phyloP scores from a whole-genome alignment of 2,329 filamentous ascomycete species.

The Pestalotiopsis sp. region DNA sequence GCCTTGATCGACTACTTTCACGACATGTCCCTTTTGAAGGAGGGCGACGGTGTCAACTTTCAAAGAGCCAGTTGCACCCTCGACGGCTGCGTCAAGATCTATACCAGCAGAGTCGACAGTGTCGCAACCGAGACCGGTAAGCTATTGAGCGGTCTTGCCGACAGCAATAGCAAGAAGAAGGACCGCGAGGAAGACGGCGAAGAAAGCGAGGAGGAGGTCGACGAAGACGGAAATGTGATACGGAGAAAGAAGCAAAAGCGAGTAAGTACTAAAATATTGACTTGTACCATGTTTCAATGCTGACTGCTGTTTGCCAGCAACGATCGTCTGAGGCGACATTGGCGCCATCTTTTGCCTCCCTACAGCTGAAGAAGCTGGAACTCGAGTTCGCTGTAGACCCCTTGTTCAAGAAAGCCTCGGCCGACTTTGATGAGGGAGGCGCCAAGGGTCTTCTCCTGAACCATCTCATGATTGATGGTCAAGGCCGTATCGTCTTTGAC shows the following conservation, averaged over 20 bases:
- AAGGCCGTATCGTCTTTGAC: conserved; percentile 95
- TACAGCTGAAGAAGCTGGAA: conserved; percentile 97
- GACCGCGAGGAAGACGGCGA: conserved; percentile 69
- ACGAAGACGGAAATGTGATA: conserved; percentile 60
- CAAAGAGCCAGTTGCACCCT: conserved; percentile 97
- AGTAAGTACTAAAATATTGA: conserved; percentile 47
- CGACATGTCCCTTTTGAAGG: conserved; percentile 95
- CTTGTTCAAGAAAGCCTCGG: conserved; percentile 98
- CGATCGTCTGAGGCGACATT: conserved; percentile 92
- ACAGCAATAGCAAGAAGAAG: conserved; percentile 79
- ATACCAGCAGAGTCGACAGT: conserved; percentile 96
- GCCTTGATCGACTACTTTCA: conserved; percentile 99
- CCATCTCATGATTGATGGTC: conserved; percentile 91
- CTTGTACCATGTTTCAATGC: conserved; percentile 16
- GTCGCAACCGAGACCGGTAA: conserved; percentile 97
- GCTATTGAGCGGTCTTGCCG: conserved; percentile 87
- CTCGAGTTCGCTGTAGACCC: conserved; percentile 96
- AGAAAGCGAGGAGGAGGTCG: conserved; percentile 64
- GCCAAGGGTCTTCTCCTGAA: conserved; percentile 94
- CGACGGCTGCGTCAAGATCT: conserved; percentile 98
- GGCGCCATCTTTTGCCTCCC: conserved; percentile 80
- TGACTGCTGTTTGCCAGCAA: conserved; percentile 46
- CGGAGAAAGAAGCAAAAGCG: conserved; percentile 73
- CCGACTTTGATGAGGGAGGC: conserved; percentile 97
- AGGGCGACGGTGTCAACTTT: conserved; percentile 97